Evolutionary conservation across 73 alveolate genomes (phyloP).

Genomic region (Uronychia binucleata): DNA sequence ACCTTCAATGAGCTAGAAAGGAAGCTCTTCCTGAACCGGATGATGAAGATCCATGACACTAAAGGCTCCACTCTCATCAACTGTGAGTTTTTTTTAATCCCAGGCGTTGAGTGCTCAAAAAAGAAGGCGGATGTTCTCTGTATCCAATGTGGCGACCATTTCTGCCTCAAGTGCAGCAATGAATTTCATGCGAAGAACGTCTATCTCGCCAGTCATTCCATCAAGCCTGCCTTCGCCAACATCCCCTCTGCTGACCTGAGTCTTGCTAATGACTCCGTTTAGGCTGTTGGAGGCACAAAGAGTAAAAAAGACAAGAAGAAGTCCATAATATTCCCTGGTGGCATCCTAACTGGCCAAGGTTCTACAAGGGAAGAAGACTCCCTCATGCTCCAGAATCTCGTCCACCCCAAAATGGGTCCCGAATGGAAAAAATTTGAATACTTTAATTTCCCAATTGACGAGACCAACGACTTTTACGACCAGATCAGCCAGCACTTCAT

Average conservation of each 20-base stretch:
- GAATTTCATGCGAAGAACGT: neutral
- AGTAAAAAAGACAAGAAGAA: neutral
- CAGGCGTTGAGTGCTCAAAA: neutral
- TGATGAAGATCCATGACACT: conserved; percentile 1
- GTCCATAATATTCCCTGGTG: too few species aligned
- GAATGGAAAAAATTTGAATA: conserved; percentile 48
- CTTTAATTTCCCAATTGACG: conserved; percentile 21
- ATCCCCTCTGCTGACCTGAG: neutral
- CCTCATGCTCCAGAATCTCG: neutral
- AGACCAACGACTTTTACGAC: conserved; percentile 3
- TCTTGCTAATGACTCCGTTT: too few species aligned
- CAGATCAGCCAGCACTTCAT: conserved; percentile 3
- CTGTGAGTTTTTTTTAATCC: too few species aligned
- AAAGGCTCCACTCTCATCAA: conserved; percentile 12
- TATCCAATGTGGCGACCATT: conserved; percentile 25
- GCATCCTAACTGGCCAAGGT: too few species aligned
- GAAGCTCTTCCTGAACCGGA: conserved; percentile 16
- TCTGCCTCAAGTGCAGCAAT: conserved; percentile 16
- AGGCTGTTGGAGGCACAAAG: neutral
- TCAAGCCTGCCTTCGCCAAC: neutral
- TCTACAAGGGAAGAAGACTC: neutral
- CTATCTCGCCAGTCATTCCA: neutral
- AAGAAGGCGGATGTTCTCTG: conserved; percentile 15
- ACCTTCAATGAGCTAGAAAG: conserved; percentile 21
- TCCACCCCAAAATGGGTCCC: neutral